A percentile compares a stretch with the other conserved stretches of the same genome.
Conservation (phyloP, 805 yeast genomes). For the Ogataea pignaliae region DNA sequence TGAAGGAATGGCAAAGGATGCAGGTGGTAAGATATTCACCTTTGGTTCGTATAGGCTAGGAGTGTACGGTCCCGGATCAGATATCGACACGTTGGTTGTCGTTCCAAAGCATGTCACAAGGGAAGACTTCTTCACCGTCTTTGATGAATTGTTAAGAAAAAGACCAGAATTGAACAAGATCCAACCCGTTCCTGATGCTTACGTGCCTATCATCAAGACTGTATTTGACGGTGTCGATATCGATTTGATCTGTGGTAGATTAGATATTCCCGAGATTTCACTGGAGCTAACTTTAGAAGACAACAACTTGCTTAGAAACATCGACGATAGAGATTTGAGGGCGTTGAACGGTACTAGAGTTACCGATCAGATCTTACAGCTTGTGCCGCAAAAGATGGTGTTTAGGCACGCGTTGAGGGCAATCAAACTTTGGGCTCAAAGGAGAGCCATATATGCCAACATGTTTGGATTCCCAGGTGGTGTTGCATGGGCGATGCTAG, state of each 20-base stretch:
- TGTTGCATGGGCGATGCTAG: conserved; percentile 99
- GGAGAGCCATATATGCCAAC: conserved; percentile 90
- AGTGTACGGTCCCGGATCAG: conserved; percentile 97
- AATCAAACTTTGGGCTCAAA: conserved; percentile 94
- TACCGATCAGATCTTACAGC: conserved; percentile 83
- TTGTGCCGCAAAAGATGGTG: conserved; percentile 90
- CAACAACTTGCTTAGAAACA: conserved; percentile 76
- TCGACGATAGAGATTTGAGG: conserved; percentile 88
- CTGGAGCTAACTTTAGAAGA: conserved; percentile 68
- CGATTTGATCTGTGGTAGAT: conserved; percentile 80
- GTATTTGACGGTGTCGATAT: conserved; percentile 89
- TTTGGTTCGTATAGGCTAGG: conserved; percentile 94
- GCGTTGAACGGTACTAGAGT: conserved; percentile 95
- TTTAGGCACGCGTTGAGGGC: conserved; percentile 91
- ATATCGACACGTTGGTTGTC: conserved; percentile 94
- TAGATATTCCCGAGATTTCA: conserved; percentile 84
- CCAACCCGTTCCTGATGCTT: conserved; percentile 93
- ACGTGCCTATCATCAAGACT: conserved; percentile 92
- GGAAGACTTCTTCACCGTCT: conserved; percentile 83
- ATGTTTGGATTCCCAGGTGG: conserved; percentile 99
- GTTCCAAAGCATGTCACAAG: conserved; percentile 94
- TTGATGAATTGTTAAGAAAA: conserved; percentile 61
- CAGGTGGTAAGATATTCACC: conserved; percentile 97
- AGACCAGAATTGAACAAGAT: conserved; percentile 87
- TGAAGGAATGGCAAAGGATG: conserved; percentile 95